These are phyloP conservation scores for Dinochytrium kinnereticum DNA, from an alignment of 371 early-diverging fungal genomes.

Conservation along the genomic window DNA sequence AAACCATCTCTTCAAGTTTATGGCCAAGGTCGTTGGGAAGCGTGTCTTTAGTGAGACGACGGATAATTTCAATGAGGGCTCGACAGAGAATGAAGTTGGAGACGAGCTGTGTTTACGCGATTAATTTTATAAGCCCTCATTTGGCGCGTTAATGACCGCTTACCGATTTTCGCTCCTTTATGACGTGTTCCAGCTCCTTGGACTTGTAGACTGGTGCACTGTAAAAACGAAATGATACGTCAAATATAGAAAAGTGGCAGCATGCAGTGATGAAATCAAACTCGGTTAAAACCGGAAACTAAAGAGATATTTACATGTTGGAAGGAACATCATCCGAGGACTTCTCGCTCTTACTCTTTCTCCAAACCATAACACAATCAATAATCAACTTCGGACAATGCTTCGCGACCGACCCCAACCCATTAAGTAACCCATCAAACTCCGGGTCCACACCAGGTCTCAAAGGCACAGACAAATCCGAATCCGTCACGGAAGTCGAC, in stretches of 20 bases:
- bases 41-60: slow-evolving; percentile 70
- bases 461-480: slow-evolving; percentile 68
- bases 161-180: slow-evolving; percentile 61
- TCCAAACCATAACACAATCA: slow-evolving; percentile 90
- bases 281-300: slow-evolving; percentile 1
- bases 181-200: slow-evolving; percentile 50
- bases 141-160: slow-evolving; percentile 6
- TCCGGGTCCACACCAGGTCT: slow-evolving; percentile 74
- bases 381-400: slow-evolving; percentile 88
- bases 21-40: slow-evolving; percentile 85
- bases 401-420: slow-evolving; percentile 81
- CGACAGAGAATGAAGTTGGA: slow-evolving; percentile 90
- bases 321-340: slow-evolving; percentile 16
- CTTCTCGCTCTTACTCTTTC: slow-evolving; percentile 74
- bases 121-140: too few species aligned
- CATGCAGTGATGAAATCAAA: too few species aligned
- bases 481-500: slow-evolving; percentile 55
- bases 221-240: neutral
- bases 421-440: slow-evolving; percentile 81
- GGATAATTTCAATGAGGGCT: slow-evolving; percentile 82
- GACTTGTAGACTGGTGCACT: slow-evolving; percentile 25
- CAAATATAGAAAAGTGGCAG: neutral
- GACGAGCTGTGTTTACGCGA: slow-evolving; percentile 62
- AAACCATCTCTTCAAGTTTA: slow-evolving; percentile 90
- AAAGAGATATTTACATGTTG: neutral